phyloP scores from a whole-genome alignment of 1,284 basidiomycete genomes.

The Cutaneotrichosporon cyanovorans region DNA sequence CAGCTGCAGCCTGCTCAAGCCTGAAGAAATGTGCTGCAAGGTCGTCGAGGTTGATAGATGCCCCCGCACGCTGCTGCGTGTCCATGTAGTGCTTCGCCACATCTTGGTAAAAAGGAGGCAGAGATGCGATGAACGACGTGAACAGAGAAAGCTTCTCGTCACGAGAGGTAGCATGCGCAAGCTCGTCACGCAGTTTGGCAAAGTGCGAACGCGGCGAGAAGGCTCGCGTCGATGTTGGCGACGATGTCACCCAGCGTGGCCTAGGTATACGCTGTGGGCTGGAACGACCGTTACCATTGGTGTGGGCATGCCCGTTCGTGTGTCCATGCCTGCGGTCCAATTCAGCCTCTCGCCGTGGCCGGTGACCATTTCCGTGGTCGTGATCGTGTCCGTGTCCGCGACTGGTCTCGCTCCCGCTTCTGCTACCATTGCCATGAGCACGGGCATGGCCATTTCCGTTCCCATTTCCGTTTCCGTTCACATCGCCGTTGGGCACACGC shows the following conservation, averaged over 20 bases:
- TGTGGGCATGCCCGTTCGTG: no score
- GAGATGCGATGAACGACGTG: slow-evolving; percentile 4
- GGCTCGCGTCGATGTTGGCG: background rate
- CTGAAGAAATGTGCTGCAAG: slow-evolving; percentile 9
- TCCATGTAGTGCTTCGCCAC: slow-evolving; percentile 7
- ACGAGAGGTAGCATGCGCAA: background rate
- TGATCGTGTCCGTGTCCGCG: no score
- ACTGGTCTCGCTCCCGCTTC: no score
- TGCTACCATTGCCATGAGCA: no score
- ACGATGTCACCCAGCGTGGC: no score
- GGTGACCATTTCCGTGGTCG: no score
- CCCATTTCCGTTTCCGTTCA: background rate
- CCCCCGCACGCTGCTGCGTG: background rate
- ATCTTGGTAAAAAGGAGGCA: slow-evolving; percentile 9
- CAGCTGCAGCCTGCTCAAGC: slow-evolving; percentile 9
- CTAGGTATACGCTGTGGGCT: no score
- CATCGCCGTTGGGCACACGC: background rate
- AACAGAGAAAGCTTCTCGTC: slow-evolving; percentile 3
- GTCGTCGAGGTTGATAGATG: slow-evolving; percentile 11
- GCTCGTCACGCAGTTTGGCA: slow-evolving; percentile 3
- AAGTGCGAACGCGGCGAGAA: background rate
- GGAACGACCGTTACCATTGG: no score
- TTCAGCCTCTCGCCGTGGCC: no score
- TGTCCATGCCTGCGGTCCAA: no score
- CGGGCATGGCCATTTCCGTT: no score